These are phyloP conservation scores for Starmerella sirachaensis DNA, from an alignment of 805 yeast genomes.

Conservation along the genomic window DNA sequence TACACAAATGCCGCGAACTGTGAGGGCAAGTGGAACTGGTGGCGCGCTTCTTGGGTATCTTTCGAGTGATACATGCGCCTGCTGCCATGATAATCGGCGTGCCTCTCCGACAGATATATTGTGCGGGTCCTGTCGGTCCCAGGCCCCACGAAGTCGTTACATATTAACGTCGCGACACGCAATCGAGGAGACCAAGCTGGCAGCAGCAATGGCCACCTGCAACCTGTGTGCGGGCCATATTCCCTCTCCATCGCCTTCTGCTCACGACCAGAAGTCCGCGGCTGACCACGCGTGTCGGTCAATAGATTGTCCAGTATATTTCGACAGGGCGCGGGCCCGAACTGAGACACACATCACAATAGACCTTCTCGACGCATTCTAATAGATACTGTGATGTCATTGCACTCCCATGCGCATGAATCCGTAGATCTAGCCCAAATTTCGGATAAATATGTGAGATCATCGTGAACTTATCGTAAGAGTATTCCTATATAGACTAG, in stretches of 20 bases:
- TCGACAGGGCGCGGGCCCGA: constrained; percentile 15
- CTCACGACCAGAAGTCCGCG: too few species aligned
- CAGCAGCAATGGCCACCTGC: constrained; percentile 11
- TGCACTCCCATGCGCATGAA: too few species aligned
- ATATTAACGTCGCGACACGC: constrained; percentile 9
- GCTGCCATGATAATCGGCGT: constrained; percentile 14
- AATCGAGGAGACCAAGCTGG: constrained; percentile 6
- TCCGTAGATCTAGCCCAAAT: too few species aligned
- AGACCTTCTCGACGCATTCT: constrained; percentile 1
- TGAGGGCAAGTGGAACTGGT: constrained; percentile 1
- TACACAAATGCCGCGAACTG: constrained; percentile 42
- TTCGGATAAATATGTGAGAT: too few species aligned
- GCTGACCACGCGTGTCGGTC: constrained; percentile 14
- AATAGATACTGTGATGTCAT: too few species aligned
- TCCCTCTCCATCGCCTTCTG: too few species aligned
- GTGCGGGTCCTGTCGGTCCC: constrained; percentile 10
- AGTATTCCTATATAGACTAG: neutral
- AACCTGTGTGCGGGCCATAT: constrained; percentile 15
- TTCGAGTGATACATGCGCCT: constrained; percentile 12
- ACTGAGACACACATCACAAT: neutral
- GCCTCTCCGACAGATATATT: neutral
- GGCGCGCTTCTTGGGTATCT: constrained; percentile 6
- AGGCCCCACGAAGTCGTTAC: constrained; percentile 12
- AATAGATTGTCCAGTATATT: constrained; percentile 20
- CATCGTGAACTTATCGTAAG: neutral